These are phyloP conservation scores for Auricularia sp. DNA, from an alignment of 768 basidiomycete genomes.

Conservation along the genomic window DNA sequence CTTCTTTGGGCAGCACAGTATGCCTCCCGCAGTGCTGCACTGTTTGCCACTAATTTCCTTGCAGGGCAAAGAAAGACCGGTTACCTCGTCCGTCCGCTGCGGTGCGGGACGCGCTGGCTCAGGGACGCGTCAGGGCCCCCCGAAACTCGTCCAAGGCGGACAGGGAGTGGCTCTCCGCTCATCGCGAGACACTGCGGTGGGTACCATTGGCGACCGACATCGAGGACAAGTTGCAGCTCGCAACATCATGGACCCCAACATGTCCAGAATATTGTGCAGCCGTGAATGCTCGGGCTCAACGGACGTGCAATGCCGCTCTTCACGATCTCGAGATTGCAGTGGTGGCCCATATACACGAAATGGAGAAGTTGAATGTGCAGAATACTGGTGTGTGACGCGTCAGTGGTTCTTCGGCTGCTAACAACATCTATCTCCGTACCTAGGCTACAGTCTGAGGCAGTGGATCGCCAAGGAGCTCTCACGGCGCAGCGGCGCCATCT, in stretches of 20 bases:
- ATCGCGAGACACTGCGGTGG: not conserved
- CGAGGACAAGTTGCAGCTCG: not conserved
- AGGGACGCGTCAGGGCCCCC: not conserved
- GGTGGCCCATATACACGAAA: not conserved
- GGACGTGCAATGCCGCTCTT: not conserved
- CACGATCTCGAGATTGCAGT: not conserved
- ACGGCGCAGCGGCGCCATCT: not conserved
- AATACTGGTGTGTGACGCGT: not conserved
- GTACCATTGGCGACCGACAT: not conserved
- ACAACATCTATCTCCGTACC: no score
- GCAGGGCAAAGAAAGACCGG: not conserved
- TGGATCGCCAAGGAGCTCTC: not conserved
- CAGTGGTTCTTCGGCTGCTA: no score
- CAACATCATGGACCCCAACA: not conserved
- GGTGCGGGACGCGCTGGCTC: not conserved
- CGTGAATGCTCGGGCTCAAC: not conserved
- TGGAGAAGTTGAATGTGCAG: not conserved
- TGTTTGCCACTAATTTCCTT: no score
- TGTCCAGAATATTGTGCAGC: not conserved
- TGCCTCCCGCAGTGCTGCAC: no score
- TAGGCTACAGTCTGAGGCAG: not conserved
- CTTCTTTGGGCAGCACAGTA: no score
- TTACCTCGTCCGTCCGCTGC: not conserved
- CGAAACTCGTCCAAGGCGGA: not conserved
- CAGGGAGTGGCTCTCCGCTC: not conserved